Percentiles rank a stretch among this genome's conserved stretches.
Evolutionary conservation across 2,329 filamentous ascomycete species (phyloP).

Genomic region (Talaromyces sp.): DNA sequence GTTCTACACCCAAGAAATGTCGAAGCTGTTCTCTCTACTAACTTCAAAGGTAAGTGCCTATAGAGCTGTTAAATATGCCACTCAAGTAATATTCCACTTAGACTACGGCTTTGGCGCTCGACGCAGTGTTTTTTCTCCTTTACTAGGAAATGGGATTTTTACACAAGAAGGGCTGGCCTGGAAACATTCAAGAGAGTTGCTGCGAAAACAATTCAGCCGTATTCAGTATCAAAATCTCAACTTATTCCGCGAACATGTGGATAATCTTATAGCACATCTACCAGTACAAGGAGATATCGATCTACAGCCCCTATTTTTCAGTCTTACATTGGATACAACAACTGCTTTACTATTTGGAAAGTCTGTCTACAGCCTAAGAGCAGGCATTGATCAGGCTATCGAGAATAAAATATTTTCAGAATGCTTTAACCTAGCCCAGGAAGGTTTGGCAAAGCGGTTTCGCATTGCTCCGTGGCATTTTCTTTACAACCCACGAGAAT

Average conservation of each 20-base stretch:
- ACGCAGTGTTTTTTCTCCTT: too few relatives aligned
- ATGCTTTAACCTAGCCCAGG: conserved; percentile 18
- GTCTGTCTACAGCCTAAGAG: neutral
- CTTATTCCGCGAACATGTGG: conserved; percentile 30
- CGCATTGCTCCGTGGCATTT: conserved; percentile 32
- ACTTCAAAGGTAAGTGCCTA: too few relatives aligned
- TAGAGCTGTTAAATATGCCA: too few relatives aligned
- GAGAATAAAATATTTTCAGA: too few relatives aligned
- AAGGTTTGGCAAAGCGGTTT: conserved; percentile 26
- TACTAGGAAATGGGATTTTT: conserved; percentile 4
- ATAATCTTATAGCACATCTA: conserved; percentile 31
- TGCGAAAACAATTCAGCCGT: conserved; percentile 35
- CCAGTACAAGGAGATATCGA: conserved; percentile 23
- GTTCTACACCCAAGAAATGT: too few relatives aligned
- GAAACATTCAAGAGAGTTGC: conserved; percentile 30
- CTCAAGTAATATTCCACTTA: too few relatives aligned
- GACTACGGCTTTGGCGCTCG: too few relatives aligned
- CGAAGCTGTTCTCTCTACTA: too few relatives aligned
- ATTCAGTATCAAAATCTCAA: conserved; percentile 32
- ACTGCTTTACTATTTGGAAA: conserved; percentile 38
- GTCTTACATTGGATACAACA: conserved; percentile 36
- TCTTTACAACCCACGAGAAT: conserved; percentile 28
- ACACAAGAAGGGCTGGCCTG: conserved; percentile 20
- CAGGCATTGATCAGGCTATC: too few relatives aligned
- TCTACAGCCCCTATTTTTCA: conserved; percentile 39